phyloP scores from a whole-genome alignment of 176 grass and related monocot genomes.

The Triticum dicoccoides region DNA sequence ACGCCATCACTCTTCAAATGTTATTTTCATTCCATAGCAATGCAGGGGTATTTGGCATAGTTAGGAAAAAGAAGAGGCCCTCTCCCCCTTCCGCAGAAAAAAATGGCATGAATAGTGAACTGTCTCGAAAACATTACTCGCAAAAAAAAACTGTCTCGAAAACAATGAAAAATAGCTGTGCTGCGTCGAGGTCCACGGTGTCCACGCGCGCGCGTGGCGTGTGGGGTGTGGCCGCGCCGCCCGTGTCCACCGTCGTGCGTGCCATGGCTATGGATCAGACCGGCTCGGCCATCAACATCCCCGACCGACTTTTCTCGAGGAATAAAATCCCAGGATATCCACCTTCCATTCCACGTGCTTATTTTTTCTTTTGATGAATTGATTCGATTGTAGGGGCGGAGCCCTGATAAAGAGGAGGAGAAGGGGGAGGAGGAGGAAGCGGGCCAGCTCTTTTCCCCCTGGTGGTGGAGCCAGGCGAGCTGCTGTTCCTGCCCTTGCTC shows the following conservation, averaged over 20 bases:
- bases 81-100: too few species aligned
- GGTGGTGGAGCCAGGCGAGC: background rate
- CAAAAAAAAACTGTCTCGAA: too few species aligned
- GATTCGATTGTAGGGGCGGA: background rate
- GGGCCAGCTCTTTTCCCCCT: background rate
- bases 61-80: too few species aligned
- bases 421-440: background rate
- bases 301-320: background rate
- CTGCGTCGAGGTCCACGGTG: background rate
- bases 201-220: background rate
- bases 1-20: too few species aligned
- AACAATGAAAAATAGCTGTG: background rate
- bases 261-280: slow-evolving; percentile 2
- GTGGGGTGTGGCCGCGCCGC: background rate
- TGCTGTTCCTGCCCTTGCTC: background rate
- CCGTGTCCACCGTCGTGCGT: background rate
- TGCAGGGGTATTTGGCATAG: too few species aligned
- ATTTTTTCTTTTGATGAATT: background rate
- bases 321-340: background rate
- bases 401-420: background rate
- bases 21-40: too few species aligned
- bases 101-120: too few species aligned
- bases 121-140: too few species aligned
- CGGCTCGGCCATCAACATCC: background rate
- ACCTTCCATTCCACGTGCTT: background rate